Evolutionary conservation across 148 eudicot species (phyloP), one percentile per base, ranked within the genome.

Genomic region (Persicaria maculosa): DNA sequence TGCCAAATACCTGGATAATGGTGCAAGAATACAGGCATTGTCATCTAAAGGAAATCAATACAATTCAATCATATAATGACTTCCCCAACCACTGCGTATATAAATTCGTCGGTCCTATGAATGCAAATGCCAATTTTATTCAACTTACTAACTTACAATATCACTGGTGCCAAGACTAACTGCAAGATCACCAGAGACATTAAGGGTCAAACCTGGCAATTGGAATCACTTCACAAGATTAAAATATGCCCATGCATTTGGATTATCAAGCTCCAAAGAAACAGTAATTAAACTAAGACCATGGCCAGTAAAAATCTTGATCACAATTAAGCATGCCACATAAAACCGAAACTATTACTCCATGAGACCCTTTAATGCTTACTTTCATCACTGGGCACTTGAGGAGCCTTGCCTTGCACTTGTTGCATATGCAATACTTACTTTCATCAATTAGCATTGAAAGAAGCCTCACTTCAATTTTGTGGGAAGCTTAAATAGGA

Each of bases 141-240:
- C 40, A 31, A 31, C 58, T 16, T 14, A 22, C 25, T 15, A 47
- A 90, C 96, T 89, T 75, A 94, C 98, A 46, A 96, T 94, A 84
- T 94, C 98, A 81, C 98, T 94, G 44, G 98, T 94, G 65, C 98
- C 98, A 68, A 91, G 96, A 86, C 98, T 94, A 58, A 94, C 84
- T 64, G 93, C 98, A 81, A 94, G 89, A 80, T 94, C 98, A 69
- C 98, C 98, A 22, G 93, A 91, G 69, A 85, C 84, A 85, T 87
- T 90, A 53, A 94, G 88, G 75, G 96, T 94, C 81, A 94, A 86
- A 43, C 98, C 98, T 91, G 58, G 80, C 74, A 80, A 14, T 20
- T 50, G 36, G 50, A 68, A 52, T 15, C 19, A 22, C 19, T 69
- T n/a, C 9, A 25, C 61, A 50, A 44, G 46, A 16, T n/a, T 54